phyloP scores from a whole-genome alignment of 768 basidiomycete species.

The Agaricus sinodeliciosus region DNA sequence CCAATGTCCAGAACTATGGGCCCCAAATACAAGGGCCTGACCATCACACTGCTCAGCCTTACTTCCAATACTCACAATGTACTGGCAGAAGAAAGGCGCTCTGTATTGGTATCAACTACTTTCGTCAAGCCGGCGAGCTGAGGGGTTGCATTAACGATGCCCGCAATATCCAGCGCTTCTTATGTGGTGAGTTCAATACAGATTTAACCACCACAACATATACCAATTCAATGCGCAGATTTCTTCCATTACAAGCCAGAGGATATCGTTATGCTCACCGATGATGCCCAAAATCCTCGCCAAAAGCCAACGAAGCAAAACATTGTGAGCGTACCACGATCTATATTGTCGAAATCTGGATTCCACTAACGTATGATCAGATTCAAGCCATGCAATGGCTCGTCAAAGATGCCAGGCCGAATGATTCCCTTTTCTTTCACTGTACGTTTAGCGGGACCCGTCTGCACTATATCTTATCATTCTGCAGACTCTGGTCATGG shows the following conservation, averaged over 20 bases:
- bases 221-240: constrained; percentile 23
- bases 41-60: constrained; percentile 46
- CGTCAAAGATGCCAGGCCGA: constrained; percentile 68
- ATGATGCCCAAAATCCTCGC: constrained; percentile 58
- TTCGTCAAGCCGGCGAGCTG: constrained; percentile 58
- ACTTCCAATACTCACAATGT: constrained; percentile 87
- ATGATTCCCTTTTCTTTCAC: constrained; percentile 89
- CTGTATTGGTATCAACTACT: constrained; percentile 88
- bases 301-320: constrained; percentile 73
- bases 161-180: constrained; percentile 70
- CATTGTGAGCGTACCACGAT: constrained; percentile 44
- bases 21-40: constrained; percentile 44
- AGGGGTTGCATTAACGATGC: constrained; percentile 92
- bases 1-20: constrained; percentile 55
- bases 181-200: constrained; percentile 45
- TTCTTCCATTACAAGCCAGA: constrained; percentile 62
- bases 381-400: constrained; percentile 88
- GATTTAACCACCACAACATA: not conserved
- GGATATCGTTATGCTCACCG: constrained; percentile 84
- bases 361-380: constrained; percentile 24
- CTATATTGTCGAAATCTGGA: not conserved
- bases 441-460: constrained; percentile 36
- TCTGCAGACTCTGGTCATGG: constrained; percentile 85
- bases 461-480: not conserved
- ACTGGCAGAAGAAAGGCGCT: constrained; percentile 85